These are phyloP conservation scores for Roridomyces roridus DNA, from an alignment of 768 basidiomycete genomes.

Conservation along the genomic window DNA sequence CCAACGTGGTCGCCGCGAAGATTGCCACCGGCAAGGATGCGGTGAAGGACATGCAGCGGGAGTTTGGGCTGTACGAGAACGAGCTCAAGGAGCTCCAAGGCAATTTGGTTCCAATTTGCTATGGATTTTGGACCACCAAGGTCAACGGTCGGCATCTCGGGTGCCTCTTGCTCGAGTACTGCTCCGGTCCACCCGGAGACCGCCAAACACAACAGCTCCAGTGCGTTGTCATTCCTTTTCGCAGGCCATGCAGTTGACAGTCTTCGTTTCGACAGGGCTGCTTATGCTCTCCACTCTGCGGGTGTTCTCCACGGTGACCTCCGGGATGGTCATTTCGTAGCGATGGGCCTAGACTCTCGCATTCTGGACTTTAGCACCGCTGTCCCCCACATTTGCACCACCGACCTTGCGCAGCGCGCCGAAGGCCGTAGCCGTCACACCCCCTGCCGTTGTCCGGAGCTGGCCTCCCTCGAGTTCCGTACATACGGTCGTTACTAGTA, in stretches of 20 bases:
- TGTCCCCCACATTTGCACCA: slow-evolving; percentile 35
- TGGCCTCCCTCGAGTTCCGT: slow-evolving; percentile 3
- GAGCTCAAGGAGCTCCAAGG: slow-evolving; percentile 43
- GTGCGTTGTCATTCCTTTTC: slow-evolving; percentile 21
- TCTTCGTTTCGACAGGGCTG: slow-evolving; percentile 36
- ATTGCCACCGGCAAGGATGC: slow-evolving; percentile 33
- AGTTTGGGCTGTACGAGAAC: slow-evolving; percentile 40
- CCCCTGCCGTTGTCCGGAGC: slow-evolving; percentile 10
- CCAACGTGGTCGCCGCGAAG: slow-evolving; percentile 38
- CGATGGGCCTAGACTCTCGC: slow-evolving; percentile 34
- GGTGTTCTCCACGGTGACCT: slow-evolving; percentile 44
- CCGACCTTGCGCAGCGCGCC: slow-evolving; percentile 6
- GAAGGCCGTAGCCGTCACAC: neutral
- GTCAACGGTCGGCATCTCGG: slow-evolving; percentile 32
- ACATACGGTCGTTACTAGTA: neutral
- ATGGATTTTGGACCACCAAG: slow-evolving; percentile 42
- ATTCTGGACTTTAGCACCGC: slow-evolving; percentile 45
- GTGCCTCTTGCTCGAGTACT: slow-evolving; percentile 47
- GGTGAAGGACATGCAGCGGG: slow-evolving; percentile 34
- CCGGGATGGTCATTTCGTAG: slow-evolving; percentile 34
- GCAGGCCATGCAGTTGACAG: neutral
- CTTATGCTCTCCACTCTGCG: slow-evolving; percentile 41
- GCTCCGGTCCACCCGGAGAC: slow-evolving; percentile 25
- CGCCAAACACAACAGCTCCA: slow-evolving; percentile 23
- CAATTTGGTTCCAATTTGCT: slow-evolving; percentile 42